Base-by-base conservation (phyloP, 73 alveolate species). In the Durusdinium trenchii region DNA sequence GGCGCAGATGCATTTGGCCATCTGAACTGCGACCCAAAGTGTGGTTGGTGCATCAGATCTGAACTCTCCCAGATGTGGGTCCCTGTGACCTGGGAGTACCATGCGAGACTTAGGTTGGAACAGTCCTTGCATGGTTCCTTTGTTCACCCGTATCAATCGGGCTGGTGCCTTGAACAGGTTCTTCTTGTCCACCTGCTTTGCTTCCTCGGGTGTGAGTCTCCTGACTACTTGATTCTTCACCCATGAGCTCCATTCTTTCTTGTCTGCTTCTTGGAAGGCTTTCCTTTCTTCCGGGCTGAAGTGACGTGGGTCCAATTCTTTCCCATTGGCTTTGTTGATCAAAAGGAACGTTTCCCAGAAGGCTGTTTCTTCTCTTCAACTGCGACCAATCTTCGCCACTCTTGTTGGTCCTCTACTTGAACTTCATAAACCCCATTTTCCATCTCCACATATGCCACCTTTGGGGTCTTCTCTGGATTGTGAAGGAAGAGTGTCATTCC, bases 291-390 rank as follows among this genome's bases (percentile, higher is more conserved):
- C 47, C 5, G 38, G 23, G 26, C 5, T 18, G 60, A 86, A 86
- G 73, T 30, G 45, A 0, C 83, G 95, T 2, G 95, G 95, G 46
- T 86, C 95, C 60, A 86, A 48, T n/a, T 86, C 95, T 48, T 86
- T 86, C 46, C 82, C 82, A 28, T 35, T 86, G 50, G 82, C 62
- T 62, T 86, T 86, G 43, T 50, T 35, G 48, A 28, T 40, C 46
- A 86, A 60, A 6, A 86, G 30, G n/a, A 57, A 42, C 14, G 95
- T 82, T 12, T 86, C 83, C 2, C 3, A 23, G 16, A 1, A 0
- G 52, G 43, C 30, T 3, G 9, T 45, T 48, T 32, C 23, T 40
- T 35, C 52, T 75, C 86, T 30, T 38, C 86, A 6, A n/a, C n/a
- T n/a, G n/a, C n/a, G n/a, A n/a, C n/a, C n/a, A n/a, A n/a, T 35